Conservation (phyloP, 306 rosid species). For the Luffa acutangula region DNA sequence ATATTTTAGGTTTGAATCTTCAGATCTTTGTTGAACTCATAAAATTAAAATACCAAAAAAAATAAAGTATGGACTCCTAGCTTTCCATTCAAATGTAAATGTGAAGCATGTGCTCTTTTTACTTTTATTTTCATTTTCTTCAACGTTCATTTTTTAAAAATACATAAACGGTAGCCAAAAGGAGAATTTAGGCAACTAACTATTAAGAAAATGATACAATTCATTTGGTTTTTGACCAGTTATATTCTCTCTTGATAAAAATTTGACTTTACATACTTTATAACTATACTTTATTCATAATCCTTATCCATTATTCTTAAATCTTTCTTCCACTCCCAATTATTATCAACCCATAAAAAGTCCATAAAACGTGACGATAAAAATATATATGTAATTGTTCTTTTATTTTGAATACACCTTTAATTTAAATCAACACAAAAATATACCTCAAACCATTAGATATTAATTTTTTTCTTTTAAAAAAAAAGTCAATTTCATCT, state of each 20-base stretch:
- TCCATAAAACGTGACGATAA: neutral
- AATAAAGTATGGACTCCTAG: neutral
- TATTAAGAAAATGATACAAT: neutral
- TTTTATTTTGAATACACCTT: too few relatives aligned
- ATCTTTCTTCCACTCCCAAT: neutral
- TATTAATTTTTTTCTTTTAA: too few relatives aligned
- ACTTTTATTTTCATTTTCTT: neutral
- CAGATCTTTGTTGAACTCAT: too few relatives aligned
- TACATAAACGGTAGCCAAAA: neutral
- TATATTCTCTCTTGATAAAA: neutral
- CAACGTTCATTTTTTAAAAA: neutral
- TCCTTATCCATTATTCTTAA: neutral
- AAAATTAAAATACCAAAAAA: too few relatives aligned
- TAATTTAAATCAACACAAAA: too few relatives aligned
- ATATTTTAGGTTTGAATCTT: too few relatives aligned
- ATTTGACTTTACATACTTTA: neutral
- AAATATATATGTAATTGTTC: neutral
- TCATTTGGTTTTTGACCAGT: neutral
- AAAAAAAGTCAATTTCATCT: too few relatives aligned
- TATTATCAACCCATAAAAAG: neutral
- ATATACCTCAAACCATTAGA: too few relatives aligned
- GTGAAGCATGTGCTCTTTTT: neutral
- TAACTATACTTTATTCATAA: neutral
- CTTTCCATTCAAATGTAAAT: neutral
- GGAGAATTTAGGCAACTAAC: neutral